Conservation (phyloP, 768 basidiomycete species). For the Macrolepiota fuliginosa region DNA sequence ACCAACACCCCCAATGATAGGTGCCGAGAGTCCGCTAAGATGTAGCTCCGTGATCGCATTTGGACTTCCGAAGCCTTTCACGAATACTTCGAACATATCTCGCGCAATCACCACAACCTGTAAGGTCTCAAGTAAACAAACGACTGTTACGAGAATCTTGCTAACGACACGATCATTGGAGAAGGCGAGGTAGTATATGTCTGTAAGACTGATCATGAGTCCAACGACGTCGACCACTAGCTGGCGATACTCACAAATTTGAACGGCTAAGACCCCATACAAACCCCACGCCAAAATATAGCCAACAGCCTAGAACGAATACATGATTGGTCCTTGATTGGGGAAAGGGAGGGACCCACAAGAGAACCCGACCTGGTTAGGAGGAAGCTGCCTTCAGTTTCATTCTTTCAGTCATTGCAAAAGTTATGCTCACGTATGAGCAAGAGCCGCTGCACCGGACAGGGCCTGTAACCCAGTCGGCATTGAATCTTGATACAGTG, state of each 20-base stretch:
- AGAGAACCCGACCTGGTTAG: background rate
- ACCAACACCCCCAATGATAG: constrained; percentile 17
- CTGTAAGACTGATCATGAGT: constrained; percentile 10
- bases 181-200: constrained; percentile 37
- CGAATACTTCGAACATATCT: constrained; percentile 20
- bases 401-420: background rate
- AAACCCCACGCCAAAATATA: constrained; percentile 28
- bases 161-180: constrained; percentile 18
- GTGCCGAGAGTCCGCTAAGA: constrained; percentile 19
- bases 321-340: background rate
- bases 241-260: constrained; percentile 25
- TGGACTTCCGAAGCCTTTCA: constrained; percentile 16
- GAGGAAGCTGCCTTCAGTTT: background rate
- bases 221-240: background rate
- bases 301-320: constrained; percentile 23
- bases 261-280: constrained; percentile 26
- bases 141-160: constrained; percentile 16
- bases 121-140: constrained; percentile 18
- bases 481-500: background rate
- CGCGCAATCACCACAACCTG: constrained; percentile 19
- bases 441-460: background rate
- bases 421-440: background rate
- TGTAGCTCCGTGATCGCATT: constrained; percentile 14
- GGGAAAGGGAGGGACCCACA: background rate
- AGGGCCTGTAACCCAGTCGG: background rate